phyloP scores from a whole-genome alignment of 371 early-diverging fungal species.

The Mucor saturninus region DNA sequence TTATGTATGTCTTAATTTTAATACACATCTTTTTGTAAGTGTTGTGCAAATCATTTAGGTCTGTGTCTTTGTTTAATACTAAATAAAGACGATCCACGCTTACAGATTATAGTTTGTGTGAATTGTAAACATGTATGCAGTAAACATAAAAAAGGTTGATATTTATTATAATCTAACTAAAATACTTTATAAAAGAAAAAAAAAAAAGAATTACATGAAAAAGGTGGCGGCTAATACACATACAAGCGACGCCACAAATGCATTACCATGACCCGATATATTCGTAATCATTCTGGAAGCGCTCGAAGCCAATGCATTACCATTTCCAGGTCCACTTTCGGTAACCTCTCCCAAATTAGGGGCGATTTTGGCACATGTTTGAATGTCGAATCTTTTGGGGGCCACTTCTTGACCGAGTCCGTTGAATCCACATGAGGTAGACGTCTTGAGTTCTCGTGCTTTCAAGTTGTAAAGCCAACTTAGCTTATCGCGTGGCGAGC shows the following conservation, averaged over 20 bases:
- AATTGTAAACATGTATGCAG: too few species aligned
- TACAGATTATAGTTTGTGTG: too few species aligned
- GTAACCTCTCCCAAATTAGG: constrained; percentile 23
- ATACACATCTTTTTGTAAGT: not conserved
- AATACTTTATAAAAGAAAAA: not conserved
- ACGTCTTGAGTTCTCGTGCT: constrained; percentile 24
- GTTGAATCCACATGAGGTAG: constrained; percentile 44
- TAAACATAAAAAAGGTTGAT: too few species aligned
- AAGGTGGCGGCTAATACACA: constrained; percentile 13
- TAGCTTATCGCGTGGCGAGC: constrained; percentile 56
- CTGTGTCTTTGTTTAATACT: too few species aligned
- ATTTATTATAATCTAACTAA: too few species aligned
- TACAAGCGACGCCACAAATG: constrained; percentile 22
- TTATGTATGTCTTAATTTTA: not conserved
- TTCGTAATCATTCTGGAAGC: constrained; percentile 1
- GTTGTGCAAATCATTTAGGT: not conserved
- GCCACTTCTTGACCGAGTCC: constrained; percentile 39
- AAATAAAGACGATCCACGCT: too few species aligned
- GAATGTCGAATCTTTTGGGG: constrained; percentile 42
- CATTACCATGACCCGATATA: constrained; percentile 8
- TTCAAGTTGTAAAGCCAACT: constrained; percentile 50
- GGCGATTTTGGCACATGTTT: constrained; percentile 33
- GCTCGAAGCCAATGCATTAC: not conserved
- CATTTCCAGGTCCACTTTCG: not conserved
- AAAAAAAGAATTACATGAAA: constrained; percentile 10